Evolutionary conservation across 345 rosid genomes (phyloP).

Genomic region (Aurinia saxatilis): DNA sequence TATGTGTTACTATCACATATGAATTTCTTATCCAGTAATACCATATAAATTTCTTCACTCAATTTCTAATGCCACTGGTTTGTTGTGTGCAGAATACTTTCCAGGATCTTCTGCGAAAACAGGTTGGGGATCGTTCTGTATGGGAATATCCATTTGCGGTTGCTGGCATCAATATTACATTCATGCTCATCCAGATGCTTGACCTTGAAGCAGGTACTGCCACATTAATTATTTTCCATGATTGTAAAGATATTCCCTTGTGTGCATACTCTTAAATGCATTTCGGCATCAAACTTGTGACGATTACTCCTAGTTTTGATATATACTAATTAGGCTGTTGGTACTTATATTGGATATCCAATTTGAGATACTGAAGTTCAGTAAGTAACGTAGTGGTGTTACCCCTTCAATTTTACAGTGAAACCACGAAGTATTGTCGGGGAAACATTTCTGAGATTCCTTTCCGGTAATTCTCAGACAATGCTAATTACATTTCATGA

Average conservation of each 20-base stretch:
- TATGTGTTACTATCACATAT: neutral
- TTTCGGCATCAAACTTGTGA: neutral
- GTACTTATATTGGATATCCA: neutral
- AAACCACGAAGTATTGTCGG: constrained; percentile 81
- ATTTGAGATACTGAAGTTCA: neutral
- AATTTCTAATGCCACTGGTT: neutral
- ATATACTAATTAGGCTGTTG: too few relatives aligned
- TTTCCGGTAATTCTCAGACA: constrained; percentile 52
- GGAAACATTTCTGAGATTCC: constrained; percentile 81
- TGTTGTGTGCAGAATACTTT: constrained; percentile 57
- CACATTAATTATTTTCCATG: neutral
- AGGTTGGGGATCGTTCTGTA: constrained; percentile 85
- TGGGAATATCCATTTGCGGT: constrained; percentile 99
- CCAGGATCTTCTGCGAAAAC: constrained; percentile 84
- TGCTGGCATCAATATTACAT: constrained; percentile 97
- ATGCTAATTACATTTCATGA: neutral
- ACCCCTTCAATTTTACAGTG: constrained; percentile 41
- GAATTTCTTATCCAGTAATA: neutral
- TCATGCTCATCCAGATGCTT: constrained; percentile 99
- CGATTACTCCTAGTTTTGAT: neutral
- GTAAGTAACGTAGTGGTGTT: neutral
- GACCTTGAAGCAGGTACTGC: constrained; percentile 95
- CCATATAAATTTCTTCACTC: neutral
- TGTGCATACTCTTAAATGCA: neutral
- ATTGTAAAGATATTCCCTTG: neutral